These are phyloP conservation scores for Ogataea zsoltii DNA, from an alignment of 805 yeast genomes.

Conservation along the genomic window DNA sequence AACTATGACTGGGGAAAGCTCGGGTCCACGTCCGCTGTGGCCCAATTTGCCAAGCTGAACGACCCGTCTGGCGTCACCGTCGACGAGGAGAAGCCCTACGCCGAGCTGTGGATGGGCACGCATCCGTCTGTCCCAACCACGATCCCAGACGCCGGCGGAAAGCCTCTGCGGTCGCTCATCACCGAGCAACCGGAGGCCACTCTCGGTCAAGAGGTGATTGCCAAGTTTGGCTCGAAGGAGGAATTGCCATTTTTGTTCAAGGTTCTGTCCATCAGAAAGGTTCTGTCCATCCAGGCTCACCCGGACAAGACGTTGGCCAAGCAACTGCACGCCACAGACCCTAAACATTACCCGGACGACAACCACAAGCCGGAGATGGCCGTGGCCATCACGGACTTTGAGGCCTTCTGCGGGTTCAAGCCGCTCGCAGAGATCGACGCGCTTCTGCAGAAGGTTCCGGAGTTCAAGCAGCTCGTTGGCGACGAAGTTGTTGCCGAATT, in stretches of 20 bases:
- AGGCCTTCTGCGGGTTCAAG: slow-evolving; percentile 97
- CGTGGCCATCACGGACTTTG: slow-evolving; percentile 91
- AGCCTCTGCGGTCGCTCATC: slow-evolving; percentile 64
- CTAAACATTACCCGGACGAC: slow-evolving; percentile 93
- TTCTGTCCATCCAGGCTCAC: slow-evolving; percentile 94
- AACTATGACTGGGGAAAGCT: slow-evolving; percentile 57
- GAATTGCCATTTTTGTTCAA: slow-evolving; percentile 92
- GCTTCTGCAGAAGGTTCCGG: slow-evolving; percentile 73
- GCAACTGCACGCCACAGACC: slow-evolving; percentile 76
- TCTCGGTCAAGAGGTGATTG: slow-evolving; percentile 59
- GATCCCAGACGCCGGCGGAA: slow-evolving; percentile 52
- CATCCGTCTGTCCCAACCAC: slow-evolving; percentile 88
- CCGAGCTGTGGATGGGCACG: slow-evolving; percentile 99
- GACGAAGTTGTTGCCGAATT: slow-evolving; percentile 56
- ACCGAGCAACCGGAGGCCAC: slow-evolving; percentile 54
- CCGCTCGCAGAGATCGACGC: slow-evolving; percentile 77
- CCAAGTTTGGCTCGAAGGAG: slow-evolving; percentile 63
- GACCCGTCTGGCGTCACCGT: slow-evolving; percentile 55
- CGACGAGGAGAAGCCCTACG: slow-evolving; percentile 83
- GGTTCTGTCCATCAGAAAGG: slow-evolving; percentile 90
- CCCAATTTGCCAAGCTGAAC: slow-evolving; percentile 75
- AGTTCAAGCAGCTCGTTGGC: slow-evolving; percentile 71
- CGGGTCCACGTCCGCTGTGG: slow-evolving; percentile 85
- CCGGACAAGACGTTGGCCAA: slow-evolving; percentile 88
- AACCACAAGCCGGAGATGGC: slow-evolving; percentile 99